A percentile compares a stretch with the other conserved stretches of the same genome.
Conservation (phyloP, 768 basidiomycete genomes). For the Daedalea quercina region DNA sequence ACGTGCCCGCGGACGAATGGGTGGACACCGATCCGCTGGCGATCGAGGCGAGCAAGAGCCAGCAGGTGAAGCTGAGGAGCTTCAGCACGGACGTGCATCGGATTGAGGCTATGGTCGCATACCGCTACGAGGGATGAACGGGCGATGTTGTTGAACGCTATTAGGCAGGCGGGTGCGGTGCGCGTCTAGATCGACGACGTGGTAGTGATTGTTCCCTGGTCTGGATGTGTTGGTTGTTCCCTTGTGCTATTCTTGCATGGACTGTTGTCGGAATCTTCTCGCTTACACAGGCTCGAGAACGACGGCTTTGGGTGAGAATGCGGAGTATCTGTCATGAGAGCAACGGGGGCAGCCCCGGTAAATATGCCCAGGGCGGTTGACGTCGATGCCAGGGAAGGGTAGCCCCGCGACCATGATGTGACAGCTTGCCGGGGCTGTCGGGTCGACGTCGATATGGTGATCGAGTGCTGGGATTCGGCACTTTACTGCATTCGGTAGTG, state of each 20-base stretch:
- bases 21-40: constrained; percentile 89
- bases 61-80: constrained; percentile 89
- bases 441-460: not conserved
- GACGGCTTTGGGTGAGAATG: not conserved
- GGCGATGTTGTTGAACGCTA: too few relatives aligned
- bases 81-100: constrained; percentile 98
- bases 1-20: constrained; percentile 92
- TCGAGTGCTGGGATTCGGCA: too few relatives aligned
- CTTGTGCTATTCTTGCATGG: not conserved
- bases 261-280: not conserved
- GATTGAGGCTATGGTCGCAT: constrained; percentile 97
- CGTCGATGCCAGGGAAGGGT: too few relatives aligned
- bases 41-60: constrained; percentile 89
- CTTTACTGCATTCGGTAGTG: too few relatives aligned
- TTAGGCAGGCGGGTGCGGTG: not conserved
- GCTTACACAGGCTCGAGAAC: too few relatives aligned
- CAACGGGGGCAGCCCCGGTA: too few relatives aligned
- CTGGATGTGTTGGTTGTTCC: not conserved
- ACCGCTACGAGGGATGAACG: constrained; percentile 77
- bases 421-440: not conserved
- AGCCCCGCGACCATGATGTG: not conserved
- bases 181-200: not conserved
- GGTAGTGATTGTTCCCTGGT: not conserved
- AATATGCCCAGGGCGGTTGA: too few relatives aligned
- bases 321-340: not conserved